Percentiles rank a stretch among this genome's conserved stretches.
phyloP scores from a whole-genome alignment of 108 stramenopile genomes.

The Nannochloropsis salina region DNA sequence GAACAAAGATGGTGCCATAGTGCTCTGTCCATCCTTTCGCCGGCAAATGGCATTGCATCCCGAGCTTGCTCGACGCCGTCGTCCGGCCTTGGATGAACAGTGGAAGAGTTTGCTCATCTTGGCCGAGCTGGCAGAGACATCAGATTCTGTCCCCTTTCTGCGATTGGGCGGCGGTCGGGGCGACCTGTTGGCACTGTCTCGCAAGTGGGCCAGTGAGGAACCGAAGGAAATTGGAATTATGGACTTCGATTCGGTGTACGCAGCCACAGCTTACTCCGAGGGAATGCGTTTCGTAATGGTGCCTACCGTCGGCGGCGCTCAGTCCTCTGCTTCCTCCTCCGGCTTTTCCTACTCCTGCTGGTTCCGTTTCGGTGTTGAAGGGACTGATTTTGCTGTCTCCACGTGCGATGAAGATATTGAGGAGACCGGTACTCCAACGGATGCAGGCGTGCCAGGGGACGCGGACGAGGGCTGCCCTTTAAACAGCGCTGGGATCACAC shows the following conservation, averaged over 20 bases:
- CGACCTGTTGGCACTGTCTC: background rate
- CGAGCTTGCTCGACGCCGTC: background rate
- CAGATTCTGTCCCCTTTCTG: slow-evolving; percentile 17
- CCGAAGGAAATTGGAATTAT: slow-evolving; percentile 18
- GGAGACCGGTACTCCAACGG: background rate
- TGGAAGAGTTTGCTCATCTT: background rate
- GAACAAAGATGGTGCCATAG: slow-evolving; percentile 8
- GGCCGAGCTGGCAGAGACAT: background rate
- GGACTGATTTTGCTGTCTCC: background rate
- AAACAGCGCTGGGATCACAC: background rate
- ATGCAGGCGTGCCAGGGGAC: background rate
- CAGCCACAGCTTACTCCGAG: background rate
- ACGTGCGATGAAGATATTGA: background rate
- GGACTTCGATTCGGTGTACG: slow-evolving; percentile 11
- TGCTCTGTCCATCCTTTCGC: background rate
- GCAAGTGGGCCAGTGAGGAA: slow-evolving; percentile 12
- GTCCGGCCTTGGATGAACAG: background rate
- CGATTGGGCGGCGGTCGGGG: background rate
- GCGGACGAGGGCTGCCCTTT: background rate
- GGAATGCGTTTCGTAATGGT: slow-evolving; percentile 1
- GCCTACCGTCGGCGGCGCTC: background rate
- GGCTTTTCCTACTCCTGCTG: background rate
- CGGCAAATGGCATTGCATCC: background rate
- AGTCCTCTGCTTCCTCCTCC: background rate
- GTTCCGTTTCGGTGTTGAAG: background rate